phyloP scores from a whole-genome alignment of 169 alveolate genomes.

The Plasmodium vinckei region DNA sequence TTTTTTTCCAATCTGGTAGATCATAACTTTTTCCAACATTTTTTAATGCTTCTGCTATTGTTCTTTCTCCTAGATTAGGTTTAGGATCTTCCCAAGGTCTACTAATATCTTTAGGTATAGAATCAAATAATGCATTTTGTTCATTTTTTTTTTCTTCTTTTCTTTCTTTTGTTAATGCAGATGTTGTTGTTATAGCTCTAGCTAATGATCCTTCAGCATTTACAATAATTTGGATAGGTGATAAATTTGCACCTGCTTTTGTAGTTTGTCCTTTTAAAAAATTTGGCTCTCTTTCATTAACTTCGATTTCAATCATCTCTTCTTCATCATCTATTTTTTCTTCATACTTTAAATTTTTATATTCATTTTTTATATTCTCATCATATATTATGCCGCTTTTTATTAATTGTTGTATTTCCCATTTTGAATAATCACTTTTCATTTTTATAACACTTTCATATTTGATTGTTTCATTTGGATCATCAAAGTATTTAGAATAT shows the following conservation, averaged over 20 bases:
- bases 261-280: slow-evolving; percentile 97
- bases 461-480: slow-evolving; percentile 42
- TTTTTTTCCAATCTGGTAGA: slow-evolving; percentile 94
- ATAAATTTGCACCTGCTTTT: slow-evolving; percentile 90
- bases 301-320: slow-evolving; percentile 89
- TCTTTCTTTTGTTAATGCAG: slow-evolving; percentile 94
- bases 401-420: slow-evolving; percentile 85
- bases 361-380: slow-evolving; percentile 70
- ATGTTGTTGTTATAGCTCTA: slow-evolving; percentile 92
- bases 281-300: slow-evolving; percentile 94
- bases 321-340: slow-evolving; percentile 80
- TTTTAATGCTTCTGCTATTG: slow-evolving; percentile 85
- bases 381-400: slow-evolving; percentile 78
- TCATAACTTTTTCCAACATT: slow-evolving; percentile 85
- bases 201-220: slow-evolving; percentile 95
- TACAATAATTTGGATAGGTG: slow-evolving; percentile 93
- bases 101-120: slow-evolving; percentile 91
- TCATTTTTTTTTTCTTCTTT: slow-evolving; percentile 83
- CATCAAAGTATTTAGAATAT: slow-evolving; percentile 8
- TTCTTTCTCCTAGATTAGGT: slow-evolving; percentile 93
- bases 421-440: slow-evolving; percentile 81
- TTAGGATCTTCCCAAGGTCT: slow-evolving; percentile 93
- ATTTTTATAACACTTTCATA: slow-evolving; percentile 78
- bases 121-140: slow-evolving; percentile 89
- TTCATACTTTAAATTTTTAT: slow-evolving; percentile 30